These are phyloP conservation scores for Pseudoturritis turrita DNA, from an alignment of 345 rosid species.

Conservation along the genomic window DNA sequence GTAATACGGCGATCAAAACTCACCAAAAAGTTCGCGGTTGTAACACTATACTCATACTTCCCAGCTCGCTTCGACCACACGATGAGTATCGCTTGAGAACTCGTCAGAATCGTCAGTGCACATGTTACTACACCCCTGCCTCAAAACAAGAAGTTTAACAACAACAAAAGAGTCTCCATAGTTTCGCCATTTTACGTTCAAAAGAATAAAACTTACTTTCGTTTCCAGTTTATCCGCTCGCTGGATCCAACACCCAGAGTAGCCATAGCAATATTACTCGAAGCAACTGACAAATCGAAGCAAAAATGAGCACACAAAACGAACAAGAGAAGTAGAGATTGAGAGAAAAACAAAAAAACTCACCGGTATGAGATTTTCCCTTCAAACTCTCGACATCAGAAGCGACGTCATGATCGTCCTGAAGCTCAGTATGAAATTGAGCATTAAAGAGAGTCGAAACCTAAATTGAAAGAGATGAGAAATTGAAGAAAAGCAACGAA, in stretches of 20 bases:
- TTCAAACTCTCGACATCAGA: slow-evolving; percentile 30
- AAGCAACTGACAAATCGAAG: slow-evolving; percentile 33
- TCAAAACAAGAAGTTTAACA: not conserved
- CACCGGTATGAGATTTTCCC: slow-evolving; percentile 29
- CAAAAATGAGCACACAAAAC: slow-evolving; percentile 12
- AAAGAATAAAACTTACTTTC: slow-evolving; percentile 45
- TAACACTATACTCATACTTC: slow-evolving; percentile 91
- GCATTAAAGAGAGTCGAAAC: not conserved
- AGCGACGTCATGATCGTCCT: slow-evolving; percentile 28
- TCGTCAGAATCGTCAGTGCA: slow-evolving; percentile 81
- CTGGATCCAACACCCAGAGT: slow-evolving; percentile 32
- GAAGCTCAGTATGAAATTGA: not conserved
- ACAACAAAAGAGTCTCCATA: not conserved
- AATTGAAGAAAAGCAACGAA: slow-evolving; percentile 1
- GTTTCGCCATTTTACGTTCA: not conserved
- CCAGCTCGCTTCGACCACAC: slow-evolving; percentile 99
- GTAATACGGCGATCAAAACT: slow-evolving; percentile 10
- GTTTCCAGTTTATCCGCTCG: slow-evolving; percentile 67
- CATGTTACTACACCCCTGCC: slow-evolving; percentile 69
- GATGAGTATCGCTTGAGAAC: slow-evolving; percentile 95
- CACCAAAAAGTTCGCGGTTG: slow-evolving; percentile 94
- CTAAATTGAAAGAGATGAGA: not conserved
- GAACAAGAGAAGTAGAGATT: not conserved
- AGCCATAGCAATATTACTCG: slow-evolving; percentile 37
- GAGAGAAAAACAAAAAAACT: not conserved